phyloP scores from a whole-genome alignment of 164 flowering plant species.

The Kalanchoe fedtschenkoi region DNA sequence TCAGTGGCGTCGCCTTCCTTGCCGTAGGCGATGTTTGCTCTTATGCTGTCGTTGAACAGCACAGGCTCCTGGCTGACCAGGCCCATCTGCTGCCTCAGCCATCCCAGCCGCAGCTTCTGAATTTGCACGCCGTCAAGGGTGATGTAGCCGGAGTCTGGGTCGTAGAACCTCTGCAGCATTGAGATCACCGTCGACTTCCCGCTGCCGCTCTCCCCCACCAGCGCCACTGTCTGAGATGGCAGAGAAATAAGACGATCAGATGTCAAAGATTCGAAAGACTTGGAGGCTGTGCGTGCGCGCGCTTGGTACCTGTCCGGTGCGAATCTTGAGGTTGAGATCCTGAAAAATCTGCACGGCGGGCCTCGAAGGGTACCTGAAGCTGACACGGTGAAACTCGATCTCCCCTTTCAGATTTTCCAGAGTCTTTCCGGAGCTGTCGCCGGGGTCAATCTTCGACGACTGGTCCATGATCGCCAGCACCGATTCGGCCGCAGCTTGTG shows the following conservation, averaged over 20 bases:
- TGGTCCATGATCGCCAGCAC: slow-evolving; percentile 28
- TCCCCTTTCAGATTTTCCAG: slow-evolving; percentile 25
- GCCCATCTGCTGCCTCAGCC: slow-evolving; percentile 28
- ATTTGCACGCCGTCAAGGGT: slow-evolving; percentile 30
- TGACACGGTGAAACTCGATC: slow-evolving; percentile 25
- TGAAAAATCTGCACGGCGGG: slow-evolving; percentile 32
- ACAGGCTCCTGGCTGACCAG: slow-evolving; percentile 39
- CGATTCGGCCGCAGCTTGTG: slow-evolving; percentile 29
- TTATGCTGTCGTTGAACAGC: slow-evolving; percentile 30
- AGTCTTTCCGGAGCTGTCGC: slow-evolving; percentile 24
- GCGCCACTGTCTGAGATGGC: slow-evolving; percentile 25
- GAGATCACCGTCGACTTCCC: slow-evolving; percentile 41
- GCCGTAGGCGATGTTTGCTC: slow-evolving; percentile 37
- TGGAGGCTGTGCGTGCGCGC: neutral
- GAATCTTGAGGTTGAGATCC: slow-evolving; percentile 25
- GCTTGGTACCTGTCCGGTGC: slow-evolving; percentile 22
- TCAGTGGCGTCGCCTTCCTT: slow-evolving; percentile 26
- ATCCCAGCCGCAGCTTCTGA: slow-evolving; percentile 20
- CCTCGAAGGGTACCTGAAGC: slow-evolving; percentile 32
- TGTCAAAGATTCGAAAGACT: neutral
- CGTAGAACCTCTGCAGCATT: slow-evolving; percentile 32
- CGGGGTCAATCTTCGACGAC: slow-evolving; percentile 29
- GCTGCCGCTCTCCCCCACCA: slow-evolving; percentile 43
- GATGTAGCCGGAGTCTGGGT: slow-evolving; percentile 36
- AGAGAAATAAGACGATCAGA: neutral